Evolutionary conservation across 768 basidiomycete genomes (phyloP).

Genomic region (Termitomyces sp.): DNA sequence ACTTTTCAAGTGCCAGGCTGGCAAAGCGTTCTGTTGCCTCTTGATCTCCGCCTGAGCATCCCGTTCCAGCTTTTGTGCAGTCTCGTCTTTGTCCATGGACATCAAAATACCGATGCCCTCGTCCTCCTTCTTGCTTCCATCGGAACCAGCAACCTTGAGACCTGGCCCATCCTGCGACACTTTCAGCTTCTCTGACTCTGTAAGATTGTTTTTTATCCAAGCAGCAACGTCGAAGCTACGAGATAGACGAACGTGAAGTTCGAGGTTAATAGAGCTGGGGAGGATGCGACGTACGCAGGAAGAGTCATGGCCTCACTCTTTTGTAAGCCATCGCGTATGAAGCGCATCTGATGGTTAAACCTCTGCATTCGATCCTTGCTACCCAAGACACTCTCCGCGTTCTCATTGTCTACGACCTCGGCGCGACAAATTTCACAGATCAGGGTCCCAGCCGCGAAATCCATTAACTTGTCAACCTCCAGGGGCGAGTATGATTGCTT

Average conservation of each 20-base stretch:
- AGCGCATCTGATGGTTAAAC: slow-evolving; percentile 88
- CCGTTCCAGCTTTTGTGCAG: slow-evolving; percentile 63
- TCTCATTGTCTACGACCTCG: slow-evolving; percentile 89
- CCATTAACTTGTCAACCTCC: slow-evolving; percentile 81
- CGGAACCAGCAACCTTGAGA: slow-evolving; percentile 72
- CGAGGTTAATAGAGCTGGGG: background rate
- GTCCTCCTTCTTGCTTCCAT: slow-evolving; percentile 53
- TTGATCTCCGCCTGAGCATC: slow-evolving; percentile 82
- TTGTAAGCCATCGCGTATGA: slow-evolving; percentile 81
- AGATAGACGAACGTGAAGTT: background rate
- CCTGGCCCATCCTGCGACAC: slow-evolving; percentile 45
- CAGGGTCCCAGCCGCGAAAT: slow-evolving; percentile 59
- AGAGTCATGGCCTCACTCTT: slow-evolving; percentile 85
- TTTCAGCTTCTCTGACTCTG: slow-evolving; percentile 58
- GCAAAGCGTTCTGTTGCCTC: slow-evolving; percentile 85
- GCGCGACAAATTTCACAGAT: slow-evolving; percentile 85
- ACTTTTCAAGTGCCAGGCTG: slow-evolving; percentile 93
- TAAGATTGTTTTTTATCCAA: slow-evolving; percentile 75
- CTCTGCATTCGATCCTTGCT: slow-evolving; percentile 95
- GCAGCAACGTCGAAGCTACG: slow-evolving; percentile 74
- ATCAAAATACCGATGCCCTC: slow-evolving; percentile 85
- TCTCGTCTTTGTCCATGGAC: slow-evolving; percentile 85
- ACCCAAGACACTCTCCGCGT: slow-evolving; percentile 76
- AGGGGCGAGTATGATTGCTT: slow-evolving; percentile 78
- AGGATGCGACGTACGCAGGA: slow-evolving; percentile 56